Base-by-base conservation (phyloP, 805 yeast genomes). In the Metschnikowia cerradonensis region DNA sequence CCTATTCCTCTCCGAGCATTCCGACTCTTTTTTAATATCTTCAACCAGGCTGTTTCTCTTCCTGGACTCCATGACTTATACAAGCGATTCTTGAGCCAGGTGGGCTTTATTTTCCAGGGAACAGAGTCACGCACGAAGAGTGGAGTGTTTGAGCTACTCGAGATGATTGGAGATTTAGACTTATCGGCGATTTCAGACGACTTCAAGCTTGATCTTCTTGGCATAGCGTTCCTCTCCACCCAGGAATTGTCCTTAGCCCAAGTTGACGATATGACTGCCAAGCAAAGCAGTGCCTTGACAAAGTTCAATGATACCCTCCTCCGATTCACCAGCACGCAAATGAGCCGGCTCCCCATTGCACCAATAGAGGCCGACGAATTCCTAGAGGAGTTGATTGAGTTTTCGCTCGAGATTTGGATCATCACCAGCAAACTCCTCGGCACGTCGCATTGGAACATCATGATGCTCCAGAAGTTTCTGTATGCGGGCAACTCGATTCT, bases 401-500 rank as follows among this genome's bases (percentile, higher is more conserved):
- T 54, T 15, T 49, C 59, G 22, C 59, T 72, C n/a, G 55, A 59
- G 15, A 50, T 65, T 0, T 73, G 77, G 77, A 54, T 68, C 8
- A 44, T 56, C 48, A 23, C 51, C 59, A n/a, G 54, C 50, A 38
- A 42, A 60, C 5, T 52, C 56, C 14, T 56, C 51, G 19, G 55
- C 49, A 39, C 56, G 51, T 20, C 70, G 58, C 55, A 52, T 51
- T 73, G 78, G 78, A 69, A 68, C 45, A 60, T 60, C 41, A 52
- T 73, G 41, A 58, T 68, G 30, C 60, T 71, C 22, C 78, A 72
- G 48, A 64, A 62, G 32, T 73, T 58, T 53, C 73, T 76, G 1
- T 73, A 71, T 49, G 57, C 70, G 45, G 78, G 78, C 3, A 72
- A 72, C 49, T 48, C 60, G 0, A 57, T 60, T 23, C 73, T 71